Evolutionary conservation across 1,284 basidiomycete genomes (phyloP).

Genomic region (Takashimella tepidaria): DNA sequence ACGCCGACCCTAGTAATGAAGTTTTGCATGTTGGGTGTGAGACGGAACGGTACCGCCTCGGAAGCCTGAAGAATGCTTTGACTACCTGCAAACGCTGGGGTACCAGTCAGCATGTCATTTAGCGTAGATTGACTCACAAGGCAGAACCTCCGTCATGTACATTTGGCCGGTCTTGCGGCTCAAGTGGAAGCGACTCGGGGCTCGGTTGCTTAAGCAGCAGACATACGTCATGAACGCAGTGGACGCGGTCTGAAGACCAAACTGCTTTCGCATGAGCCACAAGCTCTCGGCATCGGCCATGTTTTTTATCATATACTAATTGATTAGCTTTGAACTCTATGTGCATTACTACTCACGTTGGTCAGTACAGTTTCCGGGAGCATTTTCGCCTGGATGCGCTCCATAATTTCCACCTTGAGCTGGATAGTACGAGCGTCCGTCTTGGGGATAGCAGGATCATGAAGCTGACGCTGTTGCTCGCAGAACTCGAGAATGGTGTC

Average conservation of each 20-base stretch:
- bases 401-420: constrained; percentile 73
- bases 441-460: constrained; percentile 41
- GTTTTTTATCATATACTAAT: constrained; percentile 79
- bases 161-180: constrained; percentile 84
- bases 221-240: constrained; percentile 90
- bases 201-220: constrained; percentile 76
- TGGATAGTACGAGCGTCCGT: constrained; percentile 32
- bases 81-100: constrained; percentile 52
- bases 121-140: constrained; percentile 55
- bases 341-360: constrained; percentile 57
- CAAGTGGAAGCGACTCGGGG: constrained; percentile 80
- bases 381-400: constrained; percentile 85
- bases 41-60: constrained; percentile 92
- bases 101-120: too few relatives aligned
- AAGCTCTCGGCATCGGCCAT: constrained; percentile 82
- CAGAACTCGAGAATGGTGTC: constrained; percentile 79
- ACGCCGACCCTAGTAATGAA: constrained; percentile 85
- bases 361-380: constrained; percentile 84
- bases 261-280: constrained; percentile 97
- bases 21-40: constrained; percentile 93
- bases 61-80: constrained; percentile 67
- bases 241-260: constrained; percentile 82
- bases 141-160: constrained; percentile 83
- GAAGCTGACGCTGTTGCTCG: constrained; percentile 70
- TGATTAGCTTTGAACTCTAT: not conserved